Conservation (phyloP, 2,329 filamentous ascomycete species). For the Cryphonectria japonica region DNA sequence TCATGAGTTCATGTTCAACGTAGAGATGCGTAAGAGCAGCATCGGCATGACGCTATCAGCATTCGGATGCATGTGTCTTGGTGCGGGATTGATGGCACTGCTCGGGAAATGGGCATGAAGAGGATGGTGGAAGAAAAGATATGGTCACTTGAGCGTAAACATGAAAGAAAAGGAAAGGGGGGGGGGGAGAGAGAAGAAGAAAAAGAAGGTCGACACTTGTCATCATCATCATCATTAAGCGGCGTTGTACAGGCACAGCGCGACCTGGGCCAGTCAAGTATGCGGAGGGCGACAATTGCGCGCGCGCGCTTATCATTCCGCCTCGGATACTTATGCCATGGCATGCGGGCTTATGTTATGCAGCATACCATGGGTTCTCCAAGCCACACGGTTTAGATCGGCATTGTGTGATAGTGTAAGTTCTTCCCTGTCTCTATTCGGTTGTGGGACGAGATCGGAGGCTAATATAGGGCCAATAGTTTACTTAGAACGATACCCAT, state of each 20-base stretch:
- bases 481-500: constrained; percentile 14
- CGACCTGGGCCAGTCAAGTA: not conserved
- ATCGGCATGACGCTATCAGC: constrained; percentile 41
- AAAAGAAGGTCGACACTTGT: not conserved
- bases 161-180: not conserved
- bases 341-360: constrained; percentile 14
- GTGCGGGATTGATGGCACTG: constrained; percentile 51
- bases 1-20: constrained; percentile 54
- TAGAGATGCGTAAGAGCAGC: constrained; percentile 40
- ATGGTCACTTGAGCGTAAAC: not conserved
- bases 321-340: not conserved
- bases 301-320: too few species aligned
- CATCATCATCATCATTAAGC: not conserved
- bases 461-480: constrained; percentile 23
- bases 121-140: not conserved
- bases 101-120: constrained; percentile 54
- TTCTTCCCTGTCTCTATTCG: not conserved
- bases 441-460: constrained; percentile 3
- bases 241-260: not conserved
- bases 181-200: not conserved
- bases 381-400: not conserved
- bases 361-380: not conserved
- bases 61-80: constrained; percentile 45
- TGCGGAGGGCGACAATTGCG: not conserved
- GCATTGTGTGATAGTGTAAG: constrained; percentile 17